phyloP scores from a whole-genome alignment of 805 yeast species.

The Starmerella bombicola region DNA sequence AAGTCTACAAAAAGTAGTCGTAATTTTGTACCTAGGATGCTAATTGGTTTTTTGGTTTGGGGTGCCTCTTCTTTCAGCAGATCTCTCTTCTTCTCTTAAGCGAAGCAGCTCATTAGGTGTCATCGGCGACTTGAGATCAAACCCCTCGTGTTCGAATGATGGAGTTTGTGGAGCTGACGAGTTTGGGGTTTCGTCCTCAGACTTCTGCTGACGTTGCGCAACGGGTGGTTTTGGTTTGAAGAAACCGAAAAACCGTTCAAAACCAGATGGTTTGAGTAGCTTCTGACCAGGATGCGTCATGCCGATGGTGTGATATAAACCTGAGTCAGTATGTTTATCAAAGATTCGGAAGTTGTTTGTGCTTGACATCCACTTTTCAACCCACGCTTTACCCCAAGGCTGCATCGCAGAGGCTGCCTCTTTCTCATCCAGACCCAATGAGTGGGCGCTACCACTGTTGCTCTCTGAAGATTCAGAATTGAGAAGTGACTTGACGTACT shows the following conservation, averaged over 20 bases:
- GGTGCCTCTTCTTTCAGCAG: too few relatives aligned
- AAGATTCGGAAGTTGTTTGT: constrained; percentile 48
- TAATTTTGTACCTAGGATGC: too few relatives aligned
- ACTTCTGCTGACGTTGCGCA: neutral
- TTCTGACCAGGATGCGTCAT: constrained; percentile 16
- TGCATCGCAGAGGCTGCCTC: constrained; percentile 29
- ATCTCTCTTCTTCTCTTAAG: too few relatives aligned
- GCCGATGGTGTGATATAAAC: constrained; percentile 5
- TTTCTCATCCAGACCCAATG: neutral
- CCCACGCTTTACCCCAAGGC: constrained; percentile 37
- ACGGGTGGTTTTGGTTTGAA: constrained; percentile 4
- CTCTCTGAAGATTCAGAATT: neutral
- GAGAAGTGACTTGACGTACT: constrained; percentile 35
- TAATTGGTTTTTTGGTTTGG: too few relatives aligned
- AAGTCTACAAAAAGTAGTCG: too few relatives aligned
- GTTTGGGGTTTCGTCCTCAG: neutral
- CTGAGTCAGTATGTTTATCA: constrained; percentile 40
- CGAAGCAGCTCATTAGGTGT: too few relatives aligned
- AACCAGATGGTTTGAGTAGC: constrained; percentile 13
- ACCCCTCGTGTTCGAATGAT: neutral
- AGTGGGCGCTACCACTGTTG: neutral
- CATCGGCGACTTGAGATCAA: neutral
- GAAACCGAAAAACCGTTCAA: constrained; percentile 15
- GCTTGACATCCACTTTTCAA: constrained; percentile 37
- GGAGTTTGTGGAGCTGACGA: neutral